Conservation (phyloP, 2,329 filamentous ascomycete genomes). For the Clarireedia sp. region DNA sequence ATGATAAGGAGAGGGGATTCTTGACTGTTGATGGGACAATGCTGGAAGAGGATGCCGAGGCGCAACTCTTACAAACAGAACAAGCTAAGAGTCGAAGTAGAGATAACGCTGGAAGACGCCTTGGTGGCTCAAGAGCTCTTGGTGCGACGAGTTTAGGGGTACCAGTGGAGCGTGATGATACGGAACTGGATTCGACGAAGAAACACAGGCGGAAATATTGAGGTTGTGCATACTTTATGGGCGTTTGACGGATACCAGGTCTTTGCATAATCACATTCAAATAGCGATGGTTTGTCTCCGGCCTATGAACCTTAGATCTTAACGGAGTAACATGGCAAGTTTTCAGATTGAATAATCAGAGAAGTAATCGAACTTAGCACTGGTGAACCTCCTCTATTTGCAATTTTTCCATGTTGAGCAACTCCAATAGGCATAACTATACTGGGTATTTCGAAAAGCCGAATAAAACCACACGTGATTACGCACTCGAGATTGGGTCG, state of each 20-base stretch:
- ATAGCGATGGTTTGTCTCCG: not conserved
- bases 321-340: not conserved
- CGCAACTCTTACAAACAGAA: slow-evolving; percentile 48
- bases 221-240: not conserved
- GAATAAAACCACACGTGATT: not conserved
- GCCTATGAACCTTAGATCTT: too few relatives aligned
- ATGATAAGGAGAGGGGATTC: slow-evolving; percentile 68
- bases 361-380: too few relatives aligned
- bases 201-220: slow-evolving; percentile 6
- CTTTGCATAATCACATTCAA: slow-evolving; percentile 5
- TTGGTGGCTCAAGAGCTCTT: slow-evolving; percentile 25
- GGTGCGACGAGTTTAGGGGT: slow-evolving; percentile 28
- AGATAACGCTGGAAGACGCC: slow-evolving; percentile 34
- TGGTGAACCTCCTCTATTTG: too few relatives aligned
- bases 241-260: slow-evolving; percentile 9
- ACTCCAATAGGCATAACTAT: not conserved
- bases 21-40: slow-evolving; percentile 85
- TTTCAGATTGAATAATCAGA: not conserved
- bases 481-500: not conserved
- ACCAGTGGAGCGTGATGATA: slow-evolving; percentile 19
- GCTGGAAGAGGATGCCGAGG: slow-evolving; percentile 61
- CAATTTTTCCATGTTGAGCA: not conserved
- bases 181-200: slow-evolving; percentile 4
- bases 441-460: too few relatives aligned
- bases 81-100: slow-evolving; percentile 32